A percentile compares a stretch with the other conserved stretches of the same genome.
Conservation (phyloP, 345 rosid genomes). For the Draba incana region DNA sequence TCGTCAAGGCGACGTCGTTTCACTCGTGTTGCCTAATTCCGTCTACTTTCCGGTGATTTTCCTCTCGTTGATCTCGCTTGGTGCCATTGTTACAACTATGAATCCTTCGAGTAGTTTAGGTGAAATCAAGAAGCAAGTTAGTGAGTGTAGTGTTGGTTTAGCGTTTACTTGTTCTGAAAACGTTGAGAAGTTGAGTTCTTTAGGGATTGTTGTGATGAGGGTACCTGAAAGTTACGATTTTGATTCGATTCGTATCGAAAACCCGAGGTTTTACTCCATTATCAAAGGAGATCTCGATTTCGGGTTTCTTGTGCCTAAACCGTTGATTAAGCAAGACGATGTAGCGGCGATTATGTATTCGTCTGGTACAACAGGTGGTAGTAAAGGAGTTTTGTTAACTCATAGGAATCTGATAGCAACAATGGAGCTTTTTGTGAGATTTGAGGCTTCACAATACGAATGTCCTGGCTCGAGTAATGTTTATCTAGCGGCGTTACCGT, state of each 20-base stretch:
- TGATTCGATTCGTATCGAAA: conserved; percentile 30
- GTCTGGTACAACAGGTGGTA: conserved; percentile 82
- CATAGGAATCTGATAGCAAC: conserved; percentile 71
- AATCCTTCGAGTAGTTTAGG: conserved; percentile 56
- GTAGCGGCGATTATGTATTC: conserved; percentile 81
- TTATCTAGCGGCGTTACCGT: conserved; percentile 67
- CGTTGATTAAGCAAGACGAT: conserved; percentile 66
- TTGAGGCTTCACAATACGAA: conserved; percentile 76
- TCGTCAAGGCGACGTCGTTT: conserved; percentile 65
- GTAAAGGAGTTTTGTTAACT: conserved; percentile 77
- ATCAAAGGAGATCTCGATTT: conserved; percentile 35
- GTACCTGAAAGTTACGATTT: conserved; percentile 56
- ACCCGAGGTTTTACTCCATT: conserved; percentile 48
- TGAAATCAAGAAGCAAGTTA: conserved; percentile 55
- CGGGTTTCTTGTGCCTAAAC: conserved; percentile 38
- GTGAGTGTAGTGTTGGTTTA: conserved; percentile 49
- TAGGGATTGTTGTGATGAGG: conserved; percentile 45
- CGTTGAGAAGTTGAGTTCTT: conserved; percentile 38
- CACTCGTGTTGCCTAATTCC: conserved; percentile 72
- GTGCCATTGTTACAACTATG: conserved; percentile 70
- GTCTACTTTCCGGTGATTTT: conserved; percentile 63
- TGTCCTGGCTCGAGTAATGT: conserved; percentile 52
- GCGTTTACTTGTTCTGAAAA: conserved; percentile 55
- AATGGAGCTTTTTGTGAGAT: conserved; percentile 73
- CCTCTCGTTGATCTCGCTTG: conserved; percentile 59